phyloP scores from a whole-genome alignment of 2,329 filamentous ascomycete genomes.

The Talaromyces atroroseus region DNA sequence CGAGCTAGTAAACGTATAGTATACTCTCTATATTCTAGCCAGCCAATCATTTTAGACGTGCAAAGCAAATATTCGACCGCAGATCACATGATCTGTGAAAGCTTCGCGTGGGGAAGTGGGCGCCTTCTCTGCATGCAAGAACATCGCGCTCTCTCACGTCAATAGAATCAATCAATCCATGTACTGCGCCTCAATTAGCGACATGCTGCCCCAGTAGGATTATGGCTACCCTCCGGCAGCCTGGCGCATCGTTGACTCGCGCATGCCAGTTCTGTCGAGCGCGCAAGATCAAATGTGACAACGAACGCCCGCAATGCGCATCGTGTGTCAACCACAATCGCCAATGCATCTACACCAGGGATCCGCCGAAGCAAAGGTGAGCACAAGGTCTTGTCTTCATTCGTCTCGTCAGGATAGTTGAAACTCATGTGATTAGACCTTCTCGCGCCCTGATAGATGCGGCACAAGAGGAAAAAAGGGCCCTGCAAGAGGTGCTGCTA shows the following conservation, averaged over 20 bases:
- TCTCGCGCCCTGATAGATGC: conserved; percentile 4
- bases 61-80: too few relatives aligned
- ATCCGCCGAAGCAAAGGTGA: conserved; percentile 17
- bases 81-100: not conserved
- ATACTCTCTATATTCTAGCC: too few relatives aligned
- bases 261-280: conserved; percentile 33
- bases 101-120: not conserved
- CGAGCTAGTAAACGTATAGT: too few relatives aligned
- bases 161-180: too few relatives aligned
- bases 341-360: conserved; percentile 18
- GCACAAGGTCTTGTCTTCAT: not conserved
- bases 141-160: too few relatives aligned
- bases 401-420: not conserved
- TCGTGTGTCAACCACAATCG: conserved; percentile 25
- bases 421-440: conserved; percentile 6
- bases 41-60: too few relatives aligned
- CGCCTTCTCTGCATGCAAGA: too few relatives aligned
- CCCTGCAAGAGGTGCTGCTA: conserved; percentile 3
- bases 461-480: not conserved
- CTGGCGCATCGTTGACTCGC: conserved; percentile 8
- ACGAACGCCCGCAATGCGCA: conserved; percentile 29
- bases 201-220: not conserved
- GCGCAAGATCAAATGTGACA: conserved; percentile 33
- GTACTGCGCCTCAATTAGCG: not conserved
- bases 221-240: not conserved